Evolutionary conservation across 352 stramenopile genomes (phyloP).

Genomic region (Phytophthora colocasiae): DNA sequence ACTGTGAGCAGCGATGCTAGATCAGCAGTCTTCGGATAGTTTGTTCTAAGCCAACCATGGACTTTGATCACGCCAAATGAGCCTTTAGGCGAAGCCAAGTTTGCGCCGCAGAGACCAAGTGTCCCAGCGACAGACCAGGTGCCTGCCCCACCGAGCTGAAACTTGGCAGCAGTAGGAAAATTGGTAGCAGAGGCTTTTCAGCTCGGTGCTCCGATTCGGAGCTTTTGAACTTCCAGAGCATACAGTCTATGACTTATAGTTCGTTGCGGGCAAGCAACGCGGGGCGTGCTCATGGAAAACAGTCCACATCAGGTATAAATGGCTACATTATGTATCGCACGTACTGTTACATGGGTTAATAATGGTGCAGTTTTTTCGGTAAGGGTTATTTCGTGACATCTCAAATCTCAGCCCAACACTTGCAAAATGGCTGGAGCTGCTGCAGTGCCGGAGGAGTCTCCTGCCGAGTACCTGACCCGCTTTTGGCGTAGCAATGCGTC

Average conservation of each 20-base stretch:
- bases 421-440: constrained; percentile 44
- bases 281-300: too few relatives aligned
- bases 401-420: neutral
- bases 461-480: constrained; percentile 63
- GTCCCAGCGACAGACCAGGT: constrained; percentile 6
- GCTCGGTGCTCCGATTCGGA: too few relatives aligned
- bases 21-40: neutral
- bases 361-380: too few relatives aligned
- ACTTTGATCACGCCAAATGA: constrained; percentile 14
- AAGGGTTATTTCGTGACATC: too few relatives aligned
- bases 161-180: neutral
- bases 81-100: constrained; percentile 12
- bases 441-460: constrained; percentile 38
- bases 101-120: neutral
- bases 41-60: too few relatives aligned
- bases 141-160: constrained; percentile 10
- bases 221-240: too few relatives aligned
- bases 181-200: too few relatives aligned
- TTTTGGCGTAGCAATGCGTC: constrained; percentile 83
- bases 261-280: too few relatives aligned
- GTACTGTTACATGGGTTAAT: too few relatives aligned
- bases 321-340: too few relatives aligned
- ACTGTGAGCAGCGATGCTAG: neutral
- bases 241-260: too few relatives aligned
- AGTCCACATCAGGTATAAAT: too few relatives aligned